A percentile compares a stretch with the other conserved stretches of the same genome.
Evolutionary conservation across 2,329 filamentous ascomycete genomes (phyloP).

Genomic region (Xylaria sp.): DNA sequence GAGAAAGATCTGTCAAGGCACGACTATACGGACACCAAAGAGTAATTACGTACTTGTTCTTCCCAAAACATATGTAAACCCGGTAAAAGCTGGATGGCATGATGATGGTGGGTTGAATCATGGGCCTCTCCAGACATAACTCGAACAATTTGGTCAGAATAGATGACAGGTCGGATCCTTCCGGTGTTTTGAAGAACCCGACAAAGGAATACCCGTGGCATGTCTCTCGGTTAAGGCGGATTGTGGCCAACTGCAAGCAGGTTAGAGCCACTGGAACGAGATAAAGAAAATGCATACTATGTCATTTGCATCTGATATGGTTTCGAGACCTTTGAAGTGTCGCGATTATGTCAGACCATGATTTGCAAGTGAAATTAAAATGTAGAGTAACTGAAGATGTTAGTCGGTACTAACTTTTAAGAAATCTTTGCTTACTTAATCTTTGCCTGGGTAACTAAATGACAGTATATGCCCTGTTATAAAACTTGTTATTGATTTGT

Average conservation of each 20-base stretch:
- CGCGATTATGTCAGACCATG: too few relatives aligned
- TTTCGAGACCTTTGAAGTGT: background rate
- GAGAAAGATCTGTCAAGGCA: constrained; percentile 6
- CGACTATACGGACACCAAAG: background rate
- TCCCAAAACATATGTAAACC: constrained; percentile 35
- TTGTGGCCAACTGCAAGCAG: constrained; percentile 19
- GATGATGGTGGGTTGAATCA: background rate
- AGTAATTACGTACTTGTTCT: constrained; percentile 23
- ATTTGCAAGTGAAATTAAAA: too few relatives aligned
- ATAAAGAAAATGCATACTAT: constrained; percentile 14
- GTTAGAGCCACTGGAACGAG: background rate
- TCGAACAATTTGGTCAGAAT: background rate
- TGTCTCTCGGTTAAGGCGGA: background rate
- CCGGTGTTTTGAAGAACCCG: background rate
- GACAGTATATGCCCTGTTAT: too few relatives aligned
- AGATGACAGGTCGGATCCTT: background rate
- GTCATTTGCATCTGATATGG: background rate
- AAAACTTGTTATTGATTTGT: too few relatives aligned
- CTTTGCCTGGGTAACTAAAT: too few relatives aligned
- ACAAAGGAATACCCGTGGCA: constrained; percentile 9
- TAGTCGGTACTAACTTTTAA: too few relatives aligned
- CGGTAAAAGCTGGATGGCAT: constrained; percentile 28
- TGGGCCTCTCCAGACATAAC: background rate
- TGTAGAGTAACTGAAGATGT: too few relatives aligned
- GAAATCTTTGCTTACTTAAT: too few relatives aligned